These are phyloP conservation scores for Suhomyces yuchorum DNA, from an alignment of 1,139 yeast species.

Conservation along the genomic window DNA sequence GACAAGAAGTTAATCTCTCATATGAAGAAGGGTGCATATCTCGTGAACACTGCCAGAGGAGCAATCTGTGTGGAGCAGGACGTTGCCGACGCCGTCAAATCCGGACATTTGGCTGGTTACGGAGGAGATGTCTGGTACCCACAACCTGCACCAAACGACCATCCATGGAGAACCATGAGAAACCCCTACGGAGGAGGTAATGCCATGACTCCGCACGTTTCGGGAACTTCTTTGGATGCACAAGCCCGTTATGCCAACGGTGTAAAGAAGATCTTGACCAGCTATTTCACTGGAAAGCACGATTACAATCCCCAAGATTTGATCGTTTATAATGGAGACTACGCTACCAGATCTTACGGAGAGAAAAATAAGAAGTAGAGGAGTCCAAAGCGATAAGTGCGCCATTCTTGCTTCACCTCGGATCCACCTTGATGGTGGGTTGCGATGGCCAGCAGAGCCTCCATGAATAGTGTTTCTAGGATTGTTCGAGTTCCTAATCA, in stretches of 20 bases:
- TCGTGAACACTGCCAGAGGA: conserved; percentile 85
- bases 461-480: neutral
- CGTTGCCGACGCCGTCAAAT: conserved; percentile 69
- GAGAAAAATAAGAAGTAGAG: conserved; percentile 16
- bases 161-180: conserved; percentile 75
- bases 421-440: neutral
- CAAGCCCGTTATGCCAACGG: conserved; percentile 75
- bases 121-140: conserved; percentile 87
- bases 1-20: conserved; percentile 67
- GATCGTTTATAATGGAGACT: conserved; percentile 70
- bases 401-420: too few species aligned
- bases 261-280: conserved; percentile 61
- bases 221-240: conserved; percentile 81
- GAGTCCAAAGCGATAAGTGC: too few species aligned
- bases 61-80: conserved; percentile 74
- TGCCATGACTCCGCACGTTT: conserved; percentile 84
- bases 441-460: neutral
- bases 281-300: conserved; percentile 60
- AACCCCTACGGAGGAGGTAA: conserved; percentile 73
- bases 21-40: conserved; percentile 76
- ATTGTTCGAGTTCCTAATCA: neutral
- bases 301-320: conserved; percentile 76
- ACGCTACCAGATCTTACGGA: conserved; percentile 76
- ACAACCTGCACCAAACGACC: conserved; percentile 77
- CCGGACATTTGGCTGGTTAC: conserved; percentile 74